These are phyloP conservation scores for Fusarium sterilihyphosum DNA, from an alignment of 2,329 filamentous ascomycete genomes.

Conservation along the genomic window DNA sequence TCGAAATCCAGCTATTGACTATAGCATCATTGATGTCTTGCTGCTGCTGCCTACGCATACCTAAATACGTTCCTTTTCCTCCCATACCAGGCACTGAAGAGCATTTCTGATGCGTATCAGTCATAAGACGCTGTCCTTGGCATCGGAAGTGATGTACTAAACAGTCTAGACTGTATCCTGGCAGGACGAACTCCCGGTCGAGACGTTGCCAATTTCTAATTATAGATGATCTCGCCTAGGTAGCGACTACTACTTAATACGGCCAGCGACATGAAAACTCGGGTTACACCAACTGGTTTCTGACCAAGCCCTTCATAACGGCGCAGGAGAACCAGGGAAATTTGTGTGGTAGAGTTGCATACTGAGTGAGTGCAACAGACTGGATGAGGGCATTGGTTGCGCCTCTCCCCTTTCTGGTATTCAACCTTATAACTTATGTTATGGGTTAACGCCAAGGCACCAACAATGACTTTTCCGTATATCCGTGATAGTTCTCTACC, in stretches of 20 bases:
- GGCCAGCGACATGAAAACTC: conserved; percentile 4
- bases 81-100: neutral
- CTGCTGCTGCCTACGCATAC: neutral
- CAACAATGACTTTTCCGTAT: neutral
- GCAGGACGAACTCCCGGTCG: neutral
- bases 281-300: conserved; percentile 14
- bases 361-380: neutral
- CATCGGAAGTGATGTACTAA: conserved; percentile 13
- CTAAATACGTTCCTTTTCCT: neutral
- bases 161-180: neutral
- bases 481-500: neutral
- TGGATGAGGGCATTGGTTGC: neutral
- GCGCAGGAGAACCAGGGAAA: neutral
- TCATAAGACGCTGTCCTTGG: conserved; percentile 10
- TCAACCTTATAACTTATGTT: neutral
- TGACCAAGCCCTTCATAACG: neutral
- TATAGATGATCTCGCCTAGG: conserved; percentile 26
- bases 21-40: neutral
- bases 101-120: neutral
- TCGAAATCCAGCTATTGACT: neutral
- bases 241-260: conserved; percentile 1
- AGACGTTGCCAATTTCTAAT: conserved; percentile 18
- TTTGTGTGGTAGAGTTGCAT: neutral
- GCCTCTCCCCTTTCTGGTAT: neutral
- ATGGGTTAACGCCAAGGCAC: neutral